Percentiles rank a stretch among this genome's conserved stretches.
phyloP scores from a whole-genome alignment of 805 yeast genomes.

The Candida broadrunensis region DNA sequence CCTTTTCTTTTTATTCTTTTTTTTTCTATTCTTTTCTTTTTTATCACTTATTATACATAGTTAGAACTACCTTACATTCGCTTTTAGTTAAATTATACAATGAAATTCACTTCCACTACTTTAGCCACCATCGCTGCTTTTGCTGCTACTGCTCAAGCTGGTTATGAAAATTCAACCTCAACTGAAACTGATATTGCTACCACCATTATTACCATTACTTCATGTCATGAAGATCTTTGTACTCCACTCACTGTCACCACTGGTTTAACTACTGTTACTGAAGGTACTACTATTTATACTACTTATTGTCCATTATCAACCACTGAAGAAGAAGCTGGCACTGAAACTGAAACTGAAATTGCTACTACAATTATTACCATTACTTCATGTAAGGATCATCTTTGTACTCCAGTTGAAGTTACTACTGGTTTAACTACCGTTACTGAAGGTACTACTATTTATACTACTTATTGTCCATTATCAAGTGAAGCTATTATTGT shows the following conservation, averaged over 20 bases:
- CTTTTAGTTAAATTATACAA: conserved; percentile 14
- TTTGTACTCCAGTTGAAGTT: conserved; percentile 23
- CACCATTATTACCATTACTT: conserved; percentile 34
- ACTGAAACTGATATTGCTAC: conserved; percentile 25
- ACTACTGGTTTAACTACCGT: conserved; percentile 38
- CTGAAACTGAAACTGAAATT: conserved; percentile 22
- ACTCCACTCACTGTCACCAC: conserved; percentile 26
- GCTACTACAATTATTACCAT: conserved; percentile 27
- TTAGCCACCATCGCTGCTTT: conserved; percentile 22
- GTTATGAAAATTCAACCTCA: conserved; percentile 25
- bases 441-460: conserved; percentile 24
- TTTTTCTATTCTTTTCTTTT: too few species aligned
- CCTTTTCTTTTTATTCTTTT: too few species aligned
- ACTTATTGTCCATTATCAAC: conserved; percentile 32
- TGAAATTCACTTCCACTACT: conserved; percentile 27
- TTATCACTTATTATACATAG: too few species aligned
- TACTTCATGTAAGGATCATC: conserved; percentile 33
- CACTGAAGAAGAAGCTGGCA: conserved; percentile 1
- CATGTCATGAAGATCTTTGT: conserved; percentile 33
- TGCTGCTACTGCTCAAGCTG: conserved; percentile 27
- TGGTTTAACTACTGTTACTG: conserved; percentile 35
- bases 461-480: conserved; percentile 32
- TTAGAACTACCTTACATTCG: conserved; percentile 19
- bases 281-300: conserved; percentile 27
- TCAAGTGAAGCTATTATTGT: conserved; percentile 9